phyloP scores from a whole-genome alignment of 139 green algal genomes.

The Chlorella sorokiniana region DNA sequence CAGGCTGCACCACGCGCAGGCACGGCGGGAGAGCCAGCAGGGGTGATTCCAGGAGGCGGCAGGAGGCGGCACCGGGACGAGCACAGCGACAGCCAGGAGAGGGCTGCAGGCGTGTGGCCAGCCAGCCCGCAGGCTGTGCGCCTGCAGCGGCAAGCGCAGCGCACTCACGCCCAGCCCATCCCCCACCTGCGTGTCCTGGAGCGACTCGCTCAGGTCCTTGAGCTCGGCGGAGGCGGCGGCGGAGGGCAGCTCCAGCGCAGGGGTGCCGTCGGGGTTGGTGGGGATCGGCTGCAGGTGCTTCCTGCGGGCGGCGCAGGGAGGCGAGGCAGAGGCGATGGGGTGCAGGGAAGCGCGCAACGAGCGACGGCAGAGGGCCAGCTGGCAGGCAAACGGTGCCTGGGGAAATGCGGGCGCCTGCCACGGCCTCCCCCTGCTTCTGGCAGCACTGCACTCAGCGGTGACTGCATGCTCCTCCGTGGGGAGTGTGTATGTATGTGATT shows the following conservation, averaged over 20 bases:
- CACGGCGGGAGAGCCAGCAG: not conserved
- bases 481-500: not conserved
- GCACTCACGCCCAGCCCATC: not conserved
- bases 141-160: not conserved
- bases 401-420: too few relatives aligned
- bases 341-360: too few relatives aligned
- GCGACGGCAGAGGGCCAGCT: too few relatives aligned
- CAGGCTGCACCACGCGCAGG: slow-evolving; percentile 42
- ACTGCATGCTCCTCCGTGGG: not conserved
- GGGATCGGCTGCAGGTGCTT: slow-evolving; percentile 70
- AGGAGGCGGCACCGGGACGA: not conserved
- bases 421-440: too few relatives aligned
- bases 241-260: slow-evolving; percentile 47
- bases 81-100: too few relatives aligned
- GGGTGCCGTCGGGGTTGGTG: slow-evolving; percentile 56
- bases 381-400: too few relatives aligned
- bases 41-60: not conserved
- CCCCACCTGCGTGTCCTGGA: slow-evolving; percentile 81
- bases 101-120: too few relatives aligned
- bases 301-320: not conserved
- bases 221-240: slow-evolving; percentile 72
- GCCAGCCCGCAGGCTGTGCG: too few relatives aligned
- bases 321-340: too few relatives aligned
- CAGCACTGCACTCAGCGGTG: too few relatives aligned
- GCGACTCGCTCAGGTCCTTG: slow-evolving; percentile 75